Percentiles rank a stretch among this genome's conserved stretches.
Conservation (phyloP, 1,284 basidiomycete genomes). For the Marasmius oreades region DNA sequence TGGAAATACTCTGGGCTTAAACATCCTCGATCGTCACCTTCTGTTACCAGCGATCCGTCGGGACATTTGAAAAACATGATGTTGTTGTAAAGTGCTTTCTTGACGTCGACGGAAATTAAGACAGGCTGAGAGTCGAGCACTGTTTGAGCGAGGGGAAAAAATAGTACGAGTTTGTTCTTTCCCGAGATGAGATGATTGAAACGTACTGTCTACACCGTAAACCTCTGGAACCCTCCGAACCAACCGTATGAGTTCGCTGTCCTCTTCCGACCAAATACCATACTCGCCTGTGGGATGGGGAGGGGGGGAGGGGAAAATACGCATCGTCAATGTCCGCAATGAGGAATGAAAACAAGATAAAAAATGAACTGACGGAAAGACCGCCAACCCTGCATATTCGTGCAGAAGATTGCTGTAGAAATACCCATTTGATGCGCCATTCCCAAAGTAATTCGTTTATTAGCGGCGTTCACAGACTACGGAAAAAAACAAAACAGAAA, state of each 20-base stretch:
- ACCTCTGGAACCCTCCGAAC: constrained; percentile 5
- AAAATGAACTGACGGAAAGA: constrained; percentile 6
- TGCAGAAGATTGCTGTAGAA: neutral
- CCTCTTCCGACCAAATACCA: constrained; percentile 6
- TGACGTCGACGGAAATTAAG: constrained; percentile 8
- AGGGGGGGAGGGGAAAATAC: neutral
- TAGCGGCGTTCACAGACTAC: constrained; percentile 6
- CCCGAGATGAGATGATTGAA: neutral
- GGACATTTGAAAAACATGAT: constrained; percentile 5
- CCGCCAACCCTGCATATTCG: constrained; percentile 5
- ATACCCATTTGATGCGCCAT: neutral
- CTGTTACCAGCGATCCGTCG: constrained; percentile 3
- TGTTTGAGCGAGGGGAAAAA: neutral
- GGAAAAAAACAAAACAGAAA: neutral
- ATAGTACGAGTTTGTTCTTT: no score
- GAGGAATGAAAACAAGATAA: neutral
- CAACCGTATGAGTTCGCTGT: constrained; percentile 8
- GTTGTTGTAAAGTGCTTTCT: neutral
- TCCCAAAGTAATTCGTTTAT: constrained; percentile 3
- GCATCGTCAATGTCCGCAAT: neutral
- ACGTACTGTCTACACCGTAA: constrained; percentile 8
- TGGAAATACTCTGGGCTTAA: constrained; percentile 3
- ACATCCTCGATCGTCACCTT: constrained; percentile 9
- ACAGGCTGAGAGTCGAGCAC: neutral
- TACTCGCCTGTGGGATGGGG: neutral